Evolutionary conservation across 441 rosid species (phyloP).

Genomic region (Raphanus hybrid): DNA sequence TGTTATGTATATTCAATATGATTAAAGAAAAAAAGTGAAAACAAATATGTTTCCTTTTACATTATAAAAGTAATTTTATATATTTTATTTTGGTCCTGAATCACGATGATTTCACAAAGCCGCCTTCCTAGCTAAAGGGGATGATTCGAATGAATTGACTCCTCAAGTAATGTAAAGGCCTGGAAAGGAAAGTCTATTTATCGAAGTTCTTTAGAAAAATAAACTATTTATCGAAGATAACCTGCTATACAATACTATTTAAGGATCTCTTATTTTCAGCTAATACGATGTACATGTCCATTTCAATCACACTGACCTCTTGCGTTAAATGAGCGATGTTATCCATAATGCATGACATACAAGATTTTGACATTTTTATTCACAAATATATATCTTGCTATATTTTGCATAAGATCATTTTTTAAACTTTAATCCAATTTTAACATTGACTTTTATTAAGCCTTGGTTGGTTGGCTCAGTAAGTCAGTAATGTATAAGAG

Average conservation of each 20-base stretch:
- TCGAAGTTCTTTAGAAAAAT: not conserved
- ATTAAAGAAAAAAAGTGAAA: not conserved
- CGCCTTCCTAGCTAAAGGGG: conserved; percentile 20
- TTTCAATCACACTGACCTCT: not conserved
- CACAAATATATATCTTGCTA: not conserved
- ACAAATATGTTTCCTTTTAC: not conserved
- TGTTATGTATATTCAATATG: not conserved
- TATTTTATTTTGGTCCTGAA: not conserved
- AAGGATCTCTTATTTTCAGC: not conserved
- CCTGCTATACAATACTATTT: not conserved
- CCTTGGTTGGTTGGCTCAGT: not conserved
- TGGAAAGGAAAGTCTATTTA: not conserved
- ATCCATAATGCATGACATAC: not conserved
- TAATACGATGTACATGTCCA: not conserved
- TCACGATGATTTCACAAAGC: not conserved
- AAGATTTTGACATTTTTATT: not conserved
- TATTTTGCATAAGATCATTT: not conserved
- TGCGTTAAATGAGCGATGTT: not conserved
- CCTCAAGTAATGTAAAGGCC: conserved; percentile 2
- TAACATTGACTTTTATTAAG: not conserved
- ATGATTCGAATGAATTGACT: conserved; percentile 16
- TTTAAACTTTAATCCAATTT: not conserved
- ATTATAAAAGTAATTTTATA: not conserved
- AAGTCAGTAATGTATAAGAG: not conserved
- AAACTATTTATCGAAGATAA: not conserved